A percentile compares a stretch with the other conserved stretches of the same genome.
Conservation (phyloP, 2,329 filamentous ascomycete species). For the Neonectria sp. region DNA sequence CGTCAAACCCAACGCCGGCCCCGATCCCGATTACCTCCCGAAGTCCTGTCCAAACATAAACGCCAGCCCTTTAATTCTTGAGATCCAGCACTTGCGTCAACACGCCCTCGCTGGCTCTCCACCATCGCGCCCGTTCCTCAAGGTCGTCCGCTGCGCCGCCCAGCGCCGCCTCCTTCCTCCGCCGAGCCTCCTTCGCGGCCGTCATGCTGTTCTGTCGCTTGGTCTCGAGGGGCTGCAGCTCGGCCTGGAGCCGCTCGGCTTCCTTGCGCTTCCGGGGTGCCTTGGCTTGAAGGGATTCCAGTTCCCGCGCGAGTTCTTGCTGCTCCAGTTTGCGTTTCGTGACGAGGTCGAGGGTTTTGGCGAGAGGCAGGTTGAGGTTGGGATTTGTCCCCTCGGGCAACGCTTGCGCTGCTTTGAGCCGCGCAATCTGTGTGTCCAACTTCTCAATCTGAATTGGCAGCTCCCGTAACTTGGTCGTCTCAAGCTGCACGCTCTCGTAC, state of each 20-base stretch:
- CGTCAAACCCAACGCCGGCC: slow-evolving; percentile 32
- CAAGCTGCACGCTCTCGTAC: slow-evolving; percentile 66
- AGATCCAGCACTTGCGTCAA: slow-evolving; percentile 76
- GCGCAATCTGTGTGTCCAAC: slow-evolving; percentile 64
- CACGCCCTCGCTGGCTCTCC: slow-evolving; percentile 76
- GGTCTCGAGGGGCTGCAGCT: slow-evolving; percentile 77
- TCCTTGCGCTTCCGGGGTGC: slow-evolving; percentile 77
- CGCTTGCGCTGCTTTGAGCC: slow-evolving; percentile 60
- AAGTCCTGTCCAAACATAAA: slow-evolving; percentile 17
- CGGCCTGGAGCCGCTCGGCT: slow-evolving; percentile 75
- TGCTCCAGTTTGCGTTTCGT: slow-evolving; percentile 66
- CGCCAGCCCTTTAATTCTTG: slow-evolving; percentile 46
- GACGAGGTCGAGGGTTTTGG: slow-evolving; percentile 69
- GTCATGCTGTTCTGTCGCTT: slow-evolving; percentile 76
- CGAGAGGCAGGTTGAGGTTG: slow-evolving; percentile 69
- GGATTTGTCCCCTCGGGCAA: slow-evolving; percentile 52
- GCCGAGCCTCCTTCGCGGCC: slow-evolving; percentile 79
- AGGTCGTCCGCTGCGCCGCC: slow-evolving; percentile 80
- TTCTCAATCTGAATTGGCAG: slow-evolving; percentile 65
- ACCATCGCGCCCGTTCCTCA: slow-evolving; percentile 83
- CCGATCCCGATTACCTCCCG: slow-evolving; percentile 7
- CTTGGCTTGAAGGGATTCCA: slow-evolving; percentile 74
- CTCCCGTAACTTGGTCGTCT: slow-evolving; percentile 64
- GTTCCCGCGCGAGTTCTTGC: slow-evolving; percentile 72
- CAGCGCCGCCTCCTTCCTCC: slow-evolving; percentile 76